Percentiles rank a stretch among this genome's conserved stretches.
These are phyloP conservation scores for Phytophthora macrochlamydospora DNA, from an alignment of 352 stramenopile species.

Conservation along the genomic window DNA sequence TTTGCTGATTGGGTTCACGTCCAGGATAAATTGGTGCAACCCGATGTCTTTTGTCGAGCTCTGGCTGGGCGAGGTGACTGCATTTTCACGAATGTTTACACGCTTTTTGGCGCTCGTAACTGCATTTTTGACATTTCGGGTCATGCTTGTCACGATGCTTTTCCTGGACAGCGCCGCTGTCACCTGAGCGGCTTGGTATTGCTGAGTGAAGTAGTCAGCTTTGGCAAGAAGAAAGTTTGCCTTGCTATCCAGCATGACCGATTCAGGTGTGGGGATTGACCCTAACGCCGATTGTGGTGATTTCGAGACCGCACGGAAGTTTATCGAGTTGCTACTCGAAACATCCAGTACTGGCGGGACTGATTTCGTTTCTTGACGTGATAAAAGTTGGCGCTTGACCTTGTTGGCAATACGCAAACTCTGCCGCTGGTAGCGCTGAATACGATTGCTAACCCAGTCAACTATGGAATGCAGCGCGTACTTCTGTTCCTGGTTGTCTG, in stretches of 20 bases:
- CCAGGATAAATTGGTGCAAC: conserved; percentile 37
- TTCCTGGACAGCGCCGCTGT: conserved; percentile 12
- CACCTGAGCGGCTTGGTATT: conserved; percentile 8
- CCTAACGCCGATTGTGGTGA: too few species aligned
- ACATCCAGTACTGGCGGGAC: background rate
- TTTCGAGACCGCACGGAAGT: conserved; percentile 6
- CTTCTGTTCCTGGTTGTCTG: conserved; percentile 45
- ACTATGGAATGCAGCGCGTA: conserved; percentile 58
- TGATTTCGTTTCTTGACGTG: background rate
- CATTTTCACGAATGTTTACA: background rate
- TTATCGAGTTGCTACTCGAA: background rate
- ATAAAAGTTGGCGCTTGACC: conserved; percentile 25
- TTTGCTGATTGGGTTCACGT: conserved; percentile 52
- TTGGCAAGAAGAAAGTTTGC: conserved; percentile 46
- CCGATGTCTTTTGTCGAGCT: background rate
- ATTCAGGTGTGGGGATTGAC: conserved; percentile 37
- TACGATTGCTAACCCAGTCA: conserved; percentile 50
- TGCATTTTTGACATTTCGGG: conserved; percentile 20
- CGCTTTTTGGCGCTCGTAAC: conserved; percentile 15
- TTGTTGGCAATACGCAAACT: conserved; percentile 39
- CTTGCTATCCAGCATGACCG: conserved; percentile 50
- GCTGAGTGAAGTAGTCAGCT: conserved; percentile 43
- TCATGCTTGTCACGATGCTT: conserved; percentile 20
- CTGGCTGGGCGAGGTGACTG: background rate
- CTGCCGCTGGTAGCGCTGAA: conserved; percentile 43